A percentile compares a stretch with the other conserved stretches of the same genome.
Evolutionary conservation across 108 stramenopile genomes (phyloP).

Genomic region (Fragilariopsis cylindrus): DNA sequence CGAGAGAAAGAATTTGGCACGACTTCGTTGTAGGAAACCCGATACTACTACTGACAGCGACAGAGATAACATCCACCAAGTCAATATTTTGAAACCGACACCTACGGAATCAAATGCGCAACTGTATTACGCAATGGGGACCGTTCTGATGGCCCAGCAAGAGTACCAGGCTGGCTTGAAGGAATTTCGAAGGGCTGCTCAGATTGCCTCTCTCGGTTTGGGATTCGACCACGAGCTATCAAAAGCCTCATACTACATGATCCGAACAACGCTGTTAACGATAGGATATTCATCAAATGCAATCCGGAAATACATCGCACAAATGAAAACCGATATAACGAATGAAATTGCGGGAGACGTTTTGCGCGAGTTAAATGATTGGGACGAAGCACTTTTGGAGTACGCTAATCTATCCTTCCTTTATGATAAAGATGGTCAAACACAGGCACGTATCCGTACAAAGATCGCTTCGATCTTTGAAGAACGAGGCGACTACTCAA

Average conservation of each 20-base stretch:
- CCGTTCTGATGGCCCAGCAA: conserved; percentile 1
- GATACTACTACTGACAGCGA: background rate
- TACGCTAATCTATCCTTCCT: conserved; percentile 7
- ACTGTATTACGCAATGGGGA: conserved; percentile 9
- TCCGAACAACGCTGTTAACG: conserved; percentile 2
- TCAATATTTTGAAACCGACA: background rate
- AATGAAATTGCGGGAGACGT: conserved; percentile 5
- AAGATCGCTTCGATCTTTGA: conserved; percentile 14
- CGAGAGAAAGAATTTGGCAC: no score
- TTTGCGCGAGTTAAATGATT: background rate
- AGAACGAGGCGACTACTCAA: background rate
- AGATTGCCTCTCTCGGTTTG: conserved; percentile 12
- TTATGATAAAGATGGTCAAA: conserved; percentile 1
- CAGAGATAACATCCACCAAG: background rate
- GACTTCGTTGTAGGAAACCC: background rate
- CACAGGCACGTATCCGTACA: conserved; percentile 2
- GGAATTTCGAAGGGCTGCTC: conserved; percentile 10
- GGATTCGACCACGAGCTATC: background rate
- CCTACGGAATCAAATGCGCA: conserved; percentile 5
- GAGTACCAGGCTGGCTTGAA: background rate
- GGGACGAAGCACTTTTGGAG: background rate
- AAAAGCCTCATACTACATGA: conserved; percentile 9
- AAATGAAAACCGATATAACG: background rate
- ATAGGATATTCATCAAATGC: conserved; percentile 1
- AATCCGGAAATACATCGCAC: background rate